Percentiles rank a stretch among this genome's conserved stretches.
Conservation (phyloP, 129 eudicot species). For the Erigeron canadensis region DNA sequence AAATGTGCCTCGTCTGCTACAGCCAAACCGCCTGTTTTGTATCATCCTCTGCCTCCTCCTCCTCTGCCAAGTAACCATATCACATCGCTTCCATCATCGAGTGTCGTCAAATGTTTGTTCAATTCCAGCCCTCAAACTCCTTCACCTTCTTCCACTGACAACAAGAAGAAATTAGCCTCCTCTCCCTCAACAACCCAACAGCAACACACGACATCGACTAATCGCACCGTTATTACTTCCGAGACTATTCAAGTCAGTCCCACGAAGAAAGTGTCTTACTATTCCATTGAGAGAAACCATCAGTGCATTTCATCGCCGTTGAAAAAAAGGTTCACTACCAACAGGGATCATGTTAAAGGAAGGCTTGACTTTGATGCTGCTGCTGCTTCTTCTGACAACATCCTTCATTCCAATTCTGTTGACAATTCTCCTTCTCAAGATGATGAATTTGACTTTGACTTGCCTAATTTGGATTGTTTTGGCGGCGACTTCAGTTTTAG, state of each 20-base stretch:
- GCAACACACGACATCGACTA: constrained; percentile 59
- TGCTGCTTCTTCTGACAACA: constrained; percentile 48
- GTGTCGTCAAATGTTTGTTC: constrained; percentile 79
- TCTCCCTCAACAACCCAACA: constrained; percentile 47
- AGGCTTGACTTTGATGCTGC: constrained; percentile 69
- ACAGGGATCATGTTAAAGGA: constrained; percentile 79
- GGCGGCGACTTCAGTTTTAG: constrained; percentile 60
- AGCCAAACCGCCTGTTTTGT: too few species aligned
- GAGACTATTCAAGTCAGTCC: constrained; percentile 87
- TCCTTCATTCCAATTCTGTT: constrained; percentile 4
- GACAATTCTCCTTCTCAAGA: constrained; percentile 54
- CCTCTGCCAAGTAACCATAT: constrained; percentile 25
- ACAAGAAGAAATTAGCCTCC: constrained; percentile 30
- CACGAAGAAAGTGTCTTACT: constrained; percentile 58
- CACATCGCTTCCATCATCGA: constrained; percentile 35
- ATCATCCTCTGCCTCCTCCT: constrained; percentile 26
- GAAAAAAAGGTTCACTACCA: constrained; percentile 45
- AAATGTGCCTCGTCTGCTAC: neutral
- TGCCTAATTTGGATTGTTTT: constrained; percentile 66
- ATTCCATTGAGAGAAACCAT: constrained; percentile 68
- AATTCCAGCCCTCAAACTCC: constrained; percentile 85
- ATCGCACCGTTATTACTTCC: constrained; percentile 70
- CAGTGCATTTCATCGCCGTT: constrained; percentile 73
- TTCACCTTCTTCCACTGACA: constrained; percentile 69
- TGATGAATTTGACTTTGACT: constrained; percentile 69